A percentile compares a stretch with the other conserved stretches of the same genome.
Evolutionary conservation across 2,329 filamentous ascomycete species (phyloP).

Genomic region (Scedosporium boydii): DNA sequence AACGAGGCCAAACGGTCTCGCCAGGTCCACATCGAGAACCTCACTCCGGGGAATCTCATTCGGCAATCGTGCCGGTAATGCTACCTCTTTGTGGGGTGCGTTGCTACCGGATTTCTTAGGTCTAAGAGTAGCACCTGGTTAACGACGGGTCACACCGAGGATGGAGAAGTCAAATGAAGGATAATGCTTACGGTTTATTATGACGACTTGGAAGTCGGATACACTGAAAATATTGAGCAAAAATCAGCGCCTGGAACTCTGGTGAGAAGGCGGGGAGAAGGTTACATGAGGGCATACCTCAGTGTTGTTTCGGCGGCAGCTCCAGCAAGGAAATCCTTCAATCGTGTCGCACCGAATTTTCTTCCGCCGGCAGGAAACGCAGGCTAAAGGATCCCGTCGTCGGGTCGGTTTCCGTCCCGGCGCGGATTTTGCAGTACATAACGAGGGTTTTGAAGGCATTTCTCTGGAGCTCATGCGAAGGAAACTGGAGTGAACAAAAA

Average conservation of each 20-base stretch:
- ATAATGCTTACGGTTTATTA: neutral
- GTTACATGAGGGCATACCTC: constrained; percentile 3
- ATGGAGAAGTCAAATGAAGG: neutral
- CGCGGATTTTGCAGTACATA: neutral
- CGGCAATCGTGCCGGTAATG: neutral
- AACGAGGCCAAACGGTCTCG: neutral
- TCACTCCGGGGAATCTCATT: neutral
- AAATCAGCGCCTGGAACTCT: neutral
- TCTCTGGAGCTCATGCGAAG: neutral
- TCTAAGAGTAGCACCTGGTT: too few relatives aligned
- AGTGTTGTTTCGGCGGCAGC: constrained; percentile 8
- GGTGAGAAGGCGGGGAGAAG: neutral
- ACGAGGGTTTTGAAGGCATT: neutral
- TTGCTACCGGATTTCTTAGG: neutral
- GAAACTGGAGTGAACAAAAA: neutral
- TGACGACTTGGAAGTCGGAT: neutral
- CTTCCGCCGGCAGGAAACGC: constrained; percentile 8
- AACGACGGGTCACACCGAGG: neutral
- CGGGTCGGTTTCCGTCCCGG: neutral
- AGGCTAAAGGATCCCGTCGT: constrained; percentile 8
- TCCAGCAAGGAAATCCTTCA: constrained; percentile 7
- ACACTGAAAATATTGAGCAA: neutral
- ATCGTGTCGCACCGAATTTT: constrained; percentile 11
- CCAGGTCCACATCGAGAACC: neutral
- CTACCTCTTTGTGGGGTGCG: neutral